Conservation (phyloP, 2,329 filamentous ascomycete genomes). For the Rhexocercosporidium sp. region DNA sequence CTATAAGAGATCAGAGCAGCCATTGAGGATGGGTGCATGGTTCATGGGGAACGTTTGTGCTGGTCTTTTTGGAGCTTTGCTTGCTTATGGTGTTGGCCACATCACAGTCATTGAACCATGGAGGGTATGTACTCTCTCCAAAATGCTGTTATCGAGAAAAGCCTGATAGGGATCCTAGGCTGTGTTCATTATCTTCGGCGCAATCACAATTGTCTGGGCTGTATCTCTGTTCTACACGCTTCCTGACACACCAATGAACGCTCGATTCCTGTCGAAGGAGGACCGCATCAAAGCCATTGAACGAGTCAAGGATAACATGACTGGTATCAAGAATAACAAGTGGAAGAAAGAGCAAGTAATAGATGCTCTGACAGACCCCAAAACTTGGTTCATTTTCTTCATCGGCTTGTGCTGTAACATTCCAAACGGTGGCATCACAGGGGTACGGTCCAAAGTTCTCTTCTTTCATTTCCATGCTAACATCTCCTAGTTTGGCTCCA, state of each 20-base stretch:
- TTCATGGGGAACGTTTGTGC: slow-evolving; percentile 39
- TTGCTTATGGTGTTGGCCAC: slow-evolving; percentile 44
- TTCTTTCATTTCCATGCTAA: neutral
- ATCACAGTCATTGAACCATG: slow-evolving; percentile 31
- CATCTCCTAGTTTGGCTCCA: slow-evolving; percentile 40
- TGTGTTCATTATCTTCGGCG: slow-evolving; percentile 45
- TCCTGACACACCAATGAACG: slow-evolving; percentile 47
- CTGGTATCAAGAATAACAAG: slow-evolving; percentile 24
- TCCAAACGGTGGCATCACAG: slow-evolving; percentile 47
- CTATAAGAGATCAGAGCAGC: slow-evolving; percentile 46
- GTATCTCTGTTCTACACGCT: slow-evolving; percentile 30
- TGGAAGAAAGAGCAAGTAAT: slow-evolving; percentile 24
- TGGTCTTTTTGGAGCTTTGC: slow-evolving; percentile 40
- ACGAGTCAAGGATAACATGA: slow-evolving; percentile 35
- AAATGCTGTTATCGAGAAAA: slow-evolving; percentile 1
- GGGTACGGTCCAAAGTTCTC: slow-evolving; percentile 31
- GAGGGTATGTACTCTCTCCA: slow-evolving; percentile 27
- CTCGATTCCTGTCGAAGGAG: slow-evolving; percentile 57
- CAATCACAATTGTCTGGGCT: slow-evolving; percentile 38
- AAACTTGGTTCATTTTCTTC: slow-evolving; percentile 26
- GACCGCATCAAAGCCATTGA: slow-evolving; percentile 38
- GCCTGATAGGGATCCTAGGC: neutral
- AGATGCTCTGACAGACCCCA: slow-evolving; percentile 28
- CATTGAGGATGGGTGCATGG: slow-evolving; percentile 20
- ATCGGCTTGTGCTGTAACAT: slow-evolving; percentile 36